Conservation (phyloP, 2,329 filamentous ascomycete genomes). For the Ascochyta fabae region DNA sequence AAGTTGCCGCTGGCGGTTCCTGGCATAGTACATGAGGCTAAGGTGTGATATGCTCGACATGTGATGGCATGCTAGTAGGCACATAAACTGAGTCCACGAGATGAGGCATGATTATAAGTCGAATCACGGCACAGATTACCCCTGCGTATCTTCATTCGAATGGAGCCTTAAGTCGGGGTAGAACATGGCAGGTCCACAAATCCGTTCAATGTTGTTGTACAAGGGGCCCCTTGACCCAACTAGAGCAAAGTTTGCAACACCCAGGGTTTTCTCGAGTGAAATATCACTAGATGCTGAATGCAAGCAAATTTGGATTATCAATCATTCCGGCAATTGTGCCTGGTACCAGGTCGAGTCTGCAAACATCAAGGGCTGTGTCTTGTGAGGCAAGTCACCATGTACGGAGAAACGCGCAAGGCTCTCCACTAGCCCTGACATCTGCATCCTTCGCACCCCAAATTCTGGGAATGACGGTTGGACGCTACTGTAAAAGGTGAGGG, state of each 20-base stretch:
- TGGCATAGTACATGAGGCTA: conserved; percentile 11
- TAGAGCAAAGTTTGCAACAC: too few relatives aligned
- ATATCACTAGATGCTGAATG: too few relatives aligned
- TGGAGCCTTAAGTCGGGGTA: neutral
- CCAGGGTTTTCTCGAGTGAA: too few relatives aligned
- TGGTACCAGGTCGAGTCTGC: too few relatives aligned
- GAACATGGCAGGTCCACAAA: neutral
- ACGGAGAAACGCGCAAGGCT: conserved; percentile 14
- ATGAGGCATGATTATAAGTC: neutral
- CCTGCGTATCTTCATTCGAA: neutral
- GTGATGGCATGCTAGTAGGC: conserved; percentile 10
- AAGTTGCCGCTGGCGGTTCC: conserved; percentile 14
- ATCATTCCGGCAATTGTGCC: too few relatives aligned
- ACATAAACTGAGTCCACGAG: neutral
- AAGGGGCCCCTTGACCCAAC: too few relatives aligned
- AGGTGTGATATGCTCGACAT: conserved; percentile 2
- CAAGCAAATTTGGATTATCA: too few relatives aligned
- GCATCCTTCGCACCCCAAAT: neutral
- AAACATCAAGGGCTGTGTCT: neutral
- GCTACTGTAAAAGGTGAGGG: conserved; percentile 2
- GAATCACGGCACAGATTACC: neutral
- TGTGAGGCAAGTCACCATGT: neutral
- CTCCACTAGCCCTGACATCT: conserved; percentile 1
- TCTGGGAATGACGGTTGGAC: neutral
- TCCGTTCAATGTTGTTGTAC: neutral